Conservation (phyloP, 2,329 filamentous ascomycete species). For the Trichoderma asperellum region DNA sequence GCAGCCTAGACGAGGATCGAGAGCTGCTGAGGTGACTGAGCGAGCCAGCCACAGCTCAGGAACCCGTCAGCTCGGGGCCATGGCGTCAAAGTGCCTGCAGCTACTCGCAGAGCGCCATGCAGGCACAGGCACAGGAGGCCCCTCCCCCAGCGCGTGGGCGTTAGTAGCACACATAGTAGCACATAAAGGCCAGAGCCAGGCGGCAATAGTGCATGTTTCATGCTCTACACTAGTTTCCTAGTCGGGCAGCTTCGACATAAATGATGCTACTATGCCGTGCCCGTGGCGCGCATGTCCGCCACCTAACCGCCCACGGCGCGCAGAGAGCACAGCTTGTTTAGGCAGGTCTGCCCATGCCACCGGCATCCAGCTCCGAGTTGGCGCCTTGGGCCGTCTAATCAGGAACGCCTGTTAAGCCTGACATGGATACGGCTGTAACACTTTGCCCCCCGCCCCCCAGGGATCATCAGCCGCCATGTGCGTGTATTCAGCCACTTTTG, state of each 20-base stretch:
- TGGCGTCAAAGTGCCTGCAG: not conserved
- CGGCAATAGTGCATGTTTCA: not conserved
- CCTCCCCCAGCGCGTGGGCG: no score
- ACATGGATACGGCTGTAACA: slow-evolving; percentile 6
- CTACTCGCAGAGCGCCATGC: no score
- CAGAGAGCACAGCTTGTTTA: not conserved
- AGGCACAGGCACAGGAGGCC: no score
- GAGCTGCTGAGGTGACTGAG: not conserved
- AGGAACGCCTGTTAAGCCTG: not conserved
- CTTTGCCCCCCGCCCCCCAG: not conserved
- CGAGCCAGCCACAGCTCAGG: not conserved
- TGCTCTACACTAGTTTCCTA: not conserved
- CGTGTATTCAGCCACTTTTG: not conserved
- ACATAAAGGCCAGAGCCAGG: no score
- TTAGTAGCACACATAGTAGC: no score
- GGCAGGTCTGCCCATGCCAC: slow-evolving; percentile 1
- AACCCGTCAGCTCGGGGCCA: not conserved
- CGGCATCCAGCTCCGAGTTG: slow-evolving; percentile 5
- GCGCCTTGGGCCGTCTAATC: not conserved
- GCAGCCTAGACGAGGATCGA: not conserved
- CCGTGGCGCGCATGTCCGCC: not conserved
- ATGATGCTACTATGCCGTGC: slow-evolving; percentile 4
- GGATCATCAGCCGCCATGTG: not conserved
- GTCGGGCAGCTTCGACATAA: not conserved
- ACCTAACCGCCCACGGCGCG: not conserved